These are phyloP conservation scores for Venturia nashicola DNA, from an alignment of 2,329 filamentous ascomycete genomes.

Conservation along the genomic window DNA sequence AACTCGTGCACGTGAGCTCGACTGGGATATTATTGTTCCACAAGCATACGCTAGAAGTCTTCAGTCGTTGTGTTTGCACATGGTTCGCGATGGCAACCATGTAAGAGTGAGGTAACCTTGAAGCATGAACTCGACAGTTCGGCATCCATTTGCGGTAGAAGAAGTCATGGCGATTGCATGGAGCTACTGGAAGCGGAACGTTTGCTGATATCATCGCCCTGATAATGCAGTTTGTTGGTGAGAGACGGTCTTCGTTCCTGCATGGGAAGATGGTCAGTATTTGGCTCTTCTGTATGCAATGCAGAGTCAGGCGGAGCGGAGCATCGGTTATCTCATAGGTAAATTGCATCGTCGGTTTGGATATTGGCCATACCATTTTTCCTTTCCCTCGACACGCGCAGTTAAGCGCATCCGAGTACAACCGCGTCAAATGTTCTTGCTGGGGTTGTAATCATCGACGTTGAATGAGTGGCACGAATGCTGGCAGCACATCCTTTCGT, in stretches of 20 bases:
- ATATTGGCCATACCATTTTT: background rate
- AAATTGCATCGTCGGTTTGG: too few species aligned
- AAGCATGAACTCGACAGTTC: background rate
- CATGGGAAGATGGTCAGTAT: background rate
- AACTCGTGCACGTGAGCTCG: too few species aligned
- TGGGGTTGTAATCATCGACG: background rate
- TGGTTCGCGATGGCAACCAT: background rate
- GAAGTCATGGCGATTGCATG: background rate
- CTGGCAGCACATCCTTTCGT: slow-evolving; percentile 1
- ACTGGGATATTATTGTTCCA: too few species aligned
- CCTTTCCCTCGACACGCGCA: background rate
- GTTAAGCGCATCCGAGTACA: background rate
- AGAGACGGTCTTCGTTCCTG: background rate
- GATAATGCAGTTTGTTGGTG: background rate
- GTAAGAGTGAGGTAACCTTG: background rate
- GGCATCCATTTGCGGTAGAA: background rate
- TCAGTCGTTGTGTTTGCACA: background rate
- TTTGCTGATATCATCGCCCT: background rate
- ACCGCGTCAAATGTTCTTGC: background rate
- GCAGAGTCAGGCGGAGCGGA: background rate
- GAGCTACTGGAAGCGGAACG: background rate
- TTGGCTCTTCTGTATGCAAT: background rate
- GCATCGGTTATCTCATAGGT: too few species aligned
- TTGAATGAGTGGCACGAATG: background rate
- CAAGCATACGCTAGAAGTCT: too few species aligned